Conservation (phyloP, 371 early-diverging fungal genomes). For the Mortierella sp. region DNA sequence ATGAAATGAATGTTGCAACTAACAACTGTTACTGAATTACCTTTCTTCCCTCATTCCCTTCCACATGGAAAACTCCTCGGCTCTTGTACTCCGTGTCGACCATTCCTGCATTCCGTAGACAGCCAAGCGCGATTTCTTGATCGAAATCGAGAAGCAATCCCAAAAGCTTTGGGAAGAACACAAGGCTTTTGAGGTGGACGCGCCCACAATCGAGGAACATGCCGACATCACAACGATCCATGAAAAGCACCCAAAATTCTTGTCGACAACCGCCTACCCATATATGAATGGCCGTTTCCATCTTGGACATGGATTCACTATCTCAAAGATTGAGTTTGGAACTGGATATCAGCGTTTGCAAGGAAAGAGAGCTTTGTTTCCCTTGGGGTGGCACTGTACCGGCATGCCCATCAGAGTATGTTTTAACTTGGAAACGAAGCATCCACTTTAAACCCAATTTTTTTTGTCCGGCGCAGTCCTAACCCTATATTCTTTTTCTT, state of each 20-base stretch:
- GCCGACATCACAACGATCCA: conserved; percentile 65
- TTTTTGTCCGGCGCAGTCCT: background rate
- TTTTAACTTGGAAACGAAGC: background rate
- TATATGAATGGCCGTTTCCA: conserved; percentile 99
- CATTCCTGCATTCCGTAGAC: conserved; percentile 59
- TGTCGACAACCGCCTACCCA: conserved; percentile 99
- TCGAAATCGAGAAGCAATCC: conserved; percentile 80
- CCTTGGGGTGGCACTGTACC: conserved; percentile 99
- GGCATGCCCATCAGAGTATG: conserved; percentile 99
- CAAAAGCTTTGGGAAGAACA: conserved; percentile 87
- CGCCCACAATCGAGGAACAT: conserved; percentile 80
- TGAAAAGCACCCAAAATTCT: conserved; percentile 87
- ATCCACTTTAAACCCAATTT: background rate
- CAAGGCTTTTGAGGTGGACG: conserved; percentile 88
- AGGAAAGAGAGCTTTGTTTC: conserved; percentile 97
- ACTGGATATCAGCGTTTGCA: conserved; percentile 94
- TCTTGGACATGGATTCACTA: conserved; percentile 98
- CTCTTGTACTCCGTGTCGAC: background rate
- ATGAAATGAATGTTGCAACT: background rate
- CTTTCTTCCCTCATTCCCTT: background rate
- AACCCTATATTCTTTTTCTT: background rate
- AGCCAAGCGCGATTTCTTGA: conserved; percentile 87
- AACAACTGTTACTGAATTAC: background rate
- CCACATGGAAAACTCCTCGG: background rate
- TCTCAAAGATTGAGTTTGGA: conserved; percentile 98